Evolutionary conservation across 441 rosid species (phyloP).

Genomic region (Populus trichocarpa): DNA sequence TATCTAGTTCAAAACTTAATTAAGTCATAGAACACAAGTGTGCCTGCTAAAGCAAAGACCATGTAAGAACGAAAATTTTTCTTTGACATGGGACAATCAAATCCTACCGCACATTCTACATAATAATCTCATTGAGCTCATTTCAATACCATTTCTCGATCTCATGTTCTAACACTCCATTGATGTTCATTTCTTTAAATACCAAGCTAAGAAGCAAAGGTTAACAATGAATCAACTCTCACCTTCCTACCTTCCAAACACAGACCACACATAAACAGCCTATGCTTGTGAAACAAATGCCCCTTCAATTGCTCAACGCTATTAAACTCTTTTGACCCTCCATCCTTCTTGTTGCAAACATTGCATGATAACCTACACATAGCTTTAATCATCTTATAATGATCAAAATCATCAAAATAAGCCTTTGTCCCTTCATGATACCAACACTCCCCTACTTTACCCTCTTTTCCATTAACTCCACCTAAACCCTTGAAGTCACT

Average conservation of each 20-base stretch:
- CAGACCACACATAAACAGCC: conserved; percentile 61
- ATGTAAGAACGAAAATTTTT: not conserved
- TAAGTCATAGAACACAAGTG: conserved; percentile 13
- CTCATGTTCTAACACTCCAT: not conserved
- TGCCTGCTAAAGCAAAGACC: not conserved
- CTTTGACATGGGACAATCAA: not conserved
- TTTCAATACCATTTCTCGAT: not conserved
- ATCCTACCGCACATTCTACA: not conserved
- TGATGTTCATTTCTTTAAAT: not conserved
- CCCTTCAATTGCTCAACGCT: conserved; percentile 74
- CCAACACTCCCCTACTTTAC: conserved; percentile 55
- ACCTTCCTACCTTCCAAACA: conserved; percentile 93
- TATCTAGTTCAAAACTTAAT: conserved; percentile 37
- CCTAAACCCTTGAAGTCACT: conserved; percentile 69
- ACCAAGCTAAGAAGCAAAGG: not conserved
- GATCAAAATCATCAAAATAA: conserved; percentile 76
- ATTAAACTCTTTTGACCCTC: conserved; percentile 44
- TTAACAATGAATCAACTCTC: not conserved
- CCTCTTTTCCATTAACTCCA: conserved; percentile 55
- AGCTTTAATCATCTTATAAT: conserved; percentile 75
- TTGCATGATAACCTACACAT: conserved; percentile 84
- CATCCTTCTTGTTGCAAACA: conserved; percentile 65
- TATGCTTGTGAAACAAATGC: conserved; percentile 67
- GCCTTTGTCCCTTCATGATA: conserved; percentile 69
- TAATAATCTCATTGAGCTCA: not conserved